phyloP scores from a whole-genome alignment of 1,284 basidiomycete genomes.

The Apiotrichum akiyoshidainum region DNA sequence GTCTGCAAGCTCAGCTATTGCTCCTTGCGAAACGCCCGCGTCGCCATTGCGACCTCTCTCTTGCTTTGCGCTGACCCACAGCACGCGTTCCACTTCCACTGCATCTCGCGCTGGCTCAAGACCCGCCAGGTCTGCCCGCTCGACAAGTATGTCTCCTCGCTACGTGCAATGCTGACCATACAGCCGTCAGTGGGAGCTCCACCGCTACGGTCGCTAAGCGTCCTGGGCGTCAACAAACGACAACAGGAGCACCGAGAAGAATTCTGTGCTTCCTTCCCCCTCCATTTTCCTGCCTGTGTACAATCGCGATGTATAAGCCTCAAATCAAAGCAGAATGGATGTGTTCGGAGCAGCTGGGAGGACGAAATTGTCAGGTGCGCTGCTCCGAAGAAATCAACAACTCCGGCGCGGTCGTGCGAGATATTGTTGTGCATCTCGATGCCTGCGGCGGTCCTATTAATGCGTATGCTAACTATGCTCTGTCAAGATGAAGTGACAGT shows the following conservation, averaged over 20 bases:
- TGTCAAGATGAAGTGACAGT: too few relatives aligned
- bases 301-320: conserved; percentile 7
- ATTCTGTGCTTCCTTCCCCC: not conserved
- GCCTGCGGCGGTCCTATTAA: too few relatives aligned
- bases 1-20: too few relatives aligned
- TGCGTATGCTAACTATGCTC: too few relatives aligned
- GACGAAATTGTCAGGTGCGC: too few relatives aligned
- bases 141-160: conserved; percentile 66
- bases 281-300: not conserved
- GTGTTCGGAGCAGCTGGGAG: too few relatives aligned
- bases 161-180: conserved; percentile 33
- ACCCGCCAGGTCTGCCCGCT: conserved; percentile 97
- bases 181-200: conserved; percentile 52
- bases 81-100: conserved; percentile 99
- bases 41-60: too few relatives aligned
- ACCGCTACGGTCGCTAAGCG: conserved; percentile 50
- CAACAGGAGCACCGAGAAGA: not conserved
- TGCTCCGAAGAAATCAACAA: too few relatives aligned
- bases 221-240: not conserved
- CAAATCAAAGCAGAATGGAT: too few relatives aligned
- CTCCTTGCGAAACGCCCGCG: too few relatives aligned
- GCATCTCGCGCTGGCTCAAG: conserved; percentile 99
- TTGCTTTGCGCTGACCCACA: conserved; percentile 45
- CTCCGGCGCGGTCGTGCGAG: too few relatives aligned
- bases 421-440: too few relatives aligned